Conservation (phyloP, 148 eudicot genomes). For the Linanthus parryae region DNA sequence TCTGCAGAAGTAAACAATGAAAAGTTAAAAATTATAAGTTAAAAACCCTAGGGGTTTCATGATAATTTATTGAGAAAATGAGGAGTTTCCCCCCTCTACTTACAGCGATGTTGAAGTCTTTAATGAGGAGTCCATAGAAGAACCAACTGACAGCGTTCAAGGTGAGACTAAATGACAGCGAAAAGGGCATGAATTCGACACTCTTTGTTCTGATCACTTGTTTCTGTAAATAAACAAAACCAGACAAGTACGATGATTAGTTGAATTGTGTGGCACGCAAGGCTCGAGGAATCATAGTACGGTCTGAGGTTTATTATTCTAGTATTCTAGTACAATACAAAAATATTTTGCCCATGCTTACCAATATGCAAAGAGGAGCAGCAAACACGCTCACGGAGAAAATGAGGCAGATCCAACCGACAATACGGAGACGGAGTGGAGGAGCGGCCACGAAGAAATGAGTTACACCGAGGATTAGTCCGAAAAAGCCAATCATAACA, state of each 20-base stretch:
- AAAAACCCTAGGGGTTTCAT: too few species aligned
- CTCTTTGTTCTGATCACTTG: constrained; percentile 51
- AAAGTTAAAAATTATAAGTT: too few species aligned
- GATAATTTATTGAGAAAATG: too few species aligned
- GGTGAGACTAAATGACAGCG: constrained; percentile 44
- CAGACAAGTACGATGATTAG: neutral
- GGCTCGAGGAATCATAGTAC: neutral
- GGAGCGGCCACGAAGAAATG: too few species aligned
- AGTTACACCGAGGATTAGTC: too few species aligned
- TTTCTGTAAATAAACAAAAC: constrained; percentile 23
- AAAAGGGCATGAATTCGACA: constrained; percentile 60
- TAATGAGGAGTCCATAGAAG: constrained; percentile 56
- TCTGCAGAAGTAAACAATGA: too few species aligned
- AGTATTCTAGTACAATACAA: neutral
- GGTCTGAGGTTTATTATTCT: too few species aligned
- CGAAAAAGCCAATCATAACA: too few species aligned
- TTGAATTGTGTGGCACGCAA: neutral
- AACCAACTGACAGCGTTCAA: constrained; percentile 54
- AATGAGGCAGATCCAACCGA: neutral
- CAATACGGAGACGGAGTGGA: neutral
- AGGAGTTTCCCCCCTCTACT: too few species aligned
- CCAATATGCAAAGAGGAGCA: neutral
- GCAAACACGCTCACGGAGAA: neutral
- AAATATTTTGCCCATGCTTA: neutral
- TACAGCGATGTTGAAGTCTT: constrained; percentile 50